A percentile compares a stretch with the other conserved stretches of the same genome.
Conservation (phyloP, 768 basidiomycete genomes). For the Multifurca ochricompacta region DNA sequence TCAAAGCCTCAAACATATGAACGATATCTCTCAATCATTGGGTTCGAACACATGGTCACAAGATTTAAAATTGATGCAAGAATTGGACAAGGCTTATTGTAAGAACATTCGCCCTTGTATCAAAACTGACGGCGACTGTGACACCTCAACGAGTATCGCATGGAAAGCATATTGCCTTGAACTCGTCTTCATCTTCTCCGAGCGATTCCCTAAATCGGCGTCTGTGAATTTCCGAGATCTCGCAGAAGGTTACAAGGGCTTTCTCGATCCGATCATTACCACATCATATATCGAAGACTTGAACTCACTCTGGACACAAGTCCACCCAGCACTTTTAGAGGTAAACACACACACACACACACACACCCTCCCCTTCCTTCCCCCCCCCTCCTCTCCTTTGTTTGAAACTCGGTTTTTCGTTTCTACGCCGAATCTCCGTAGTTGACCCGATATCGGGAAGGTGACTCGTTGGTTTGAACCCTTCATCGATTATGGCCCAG, state of each 20-base stretch:
- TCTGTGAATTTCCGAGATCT: neutral
- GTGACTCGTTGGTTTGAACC: conserved; percentile 16
- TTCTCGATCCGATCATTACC: neutral
- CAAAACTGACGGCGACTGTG: neutral
- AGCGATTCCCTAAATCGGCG: neutral
- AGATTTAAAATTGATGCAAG: neutral
- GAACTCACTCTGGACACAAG: neutral
- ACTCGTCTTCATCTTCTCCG: neutral
- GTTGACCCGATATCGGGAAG: neutral
- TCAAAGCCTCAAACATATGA: neutral
- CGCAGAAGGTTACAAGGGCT: neutral
- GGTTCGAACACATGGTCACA: neutral
- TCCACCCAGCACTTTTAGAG: conserved; percentile 7
- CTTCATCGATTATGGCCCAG: conserved; percentile 11
- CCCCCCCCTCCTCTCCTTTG: no score
- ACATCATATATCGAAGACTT: conserved; percentile 6
- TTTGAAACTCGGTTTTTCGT: no score
- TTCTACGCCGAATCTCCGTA: no score
- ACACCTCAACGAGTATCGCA: neutral
- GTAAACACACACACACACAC: no score
- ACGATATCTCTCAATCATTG: neutral
- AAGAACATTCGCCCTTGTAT: neutral
- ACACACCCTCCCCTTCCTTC: no score
- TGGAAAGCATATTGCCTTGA: conserved; percentile 11
- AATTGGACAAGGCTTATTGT: conserved; percentile 1